phyloP scores from a whole-genome alignment of 805 yeast genomes.

The Spathaspora arborariae region DNA sequence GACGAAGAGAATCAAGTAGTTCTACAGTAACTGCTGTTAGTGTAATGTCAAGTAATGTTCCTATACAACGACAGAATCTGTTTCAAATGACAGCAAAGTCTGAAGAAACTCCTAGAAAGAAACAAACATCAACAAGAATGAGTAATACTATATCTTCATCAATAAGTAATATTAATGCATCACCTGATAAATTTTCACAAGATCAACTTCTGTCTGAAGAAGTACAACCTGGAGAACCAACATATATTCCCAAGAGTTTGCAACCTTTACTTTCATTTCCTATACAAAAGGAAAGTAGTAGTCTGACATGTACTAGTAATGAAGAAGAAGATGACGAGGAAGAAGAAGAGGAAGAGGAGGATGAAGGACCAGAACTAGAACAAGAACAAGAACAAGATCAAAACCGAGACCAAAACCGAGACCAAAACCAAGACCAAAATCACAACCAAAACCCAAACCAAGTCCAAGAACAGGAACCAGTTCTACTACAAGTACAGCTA shows the following conservation, averaged over 20 bases:
- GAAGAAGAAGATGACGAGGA: background rate
- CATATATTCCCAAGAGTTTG: conserved; percentile 4
- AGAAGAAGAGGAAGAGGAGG: background rate
- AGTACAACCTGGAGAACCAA: background rate
- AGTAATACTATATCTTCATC: background rate
- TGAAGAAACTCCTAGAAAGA: background rate
- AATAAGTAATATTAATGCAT: background rate
- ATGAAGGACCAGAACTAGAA: background rate
- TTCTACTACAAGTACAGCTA: background rate
- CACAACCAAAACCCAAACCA: background rate
- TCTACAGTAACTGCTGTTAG: background rate
- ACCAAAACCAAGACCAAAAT: background rate
- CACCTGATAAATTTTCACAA: background rate
- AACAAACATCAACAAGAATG: background rate
- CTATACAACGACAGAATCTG: background rate
- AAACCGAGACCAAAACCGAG: background rate
- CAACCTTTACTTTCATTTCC: conserved; percentile 6
- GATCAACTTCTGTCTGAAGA: background rate
- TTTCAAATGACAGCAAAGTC: background rate
- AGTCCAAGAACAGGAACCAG: background rate
- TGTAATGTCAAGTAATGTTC: background rate
- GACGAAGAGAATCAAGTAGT: background rate
- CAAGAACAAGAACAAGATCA: background rate
- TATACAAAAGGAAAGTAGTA: background rate
- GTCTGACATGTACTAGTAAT: background rate